A percentile compares a stretch with the other conserved stretches of the same genome.
These are phyloP conservation scores for Tephrocybe sp. DNA, from an alignment of 768 basidiomycete genomes.

Conservation along the genomic window DNA sequence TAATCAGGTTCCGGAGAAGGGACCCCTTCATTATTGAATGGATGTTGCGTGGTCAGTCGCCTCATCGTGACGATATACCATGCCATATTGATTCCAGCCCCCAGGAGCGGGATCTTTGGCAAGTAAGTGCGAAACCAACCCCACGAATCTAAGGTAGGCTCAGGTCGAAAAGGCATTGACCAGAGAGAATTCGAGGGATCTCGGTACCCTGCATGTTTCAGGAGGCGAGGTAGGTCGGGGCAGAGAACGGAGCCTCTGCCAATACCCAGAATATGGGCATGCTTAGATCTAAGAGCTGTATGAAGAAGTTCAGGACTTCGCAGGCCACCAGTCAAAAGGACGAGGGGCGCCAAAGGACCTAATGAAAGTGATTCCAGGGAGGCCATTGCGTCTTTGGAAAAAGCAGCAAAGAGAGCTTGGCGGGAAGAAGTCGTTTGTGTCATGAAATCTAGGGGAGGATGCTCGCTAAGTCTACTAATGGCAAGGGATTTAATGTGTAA, in stretches of 20 bases:
- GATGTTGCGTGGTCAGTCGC: conserved; percentile 33
- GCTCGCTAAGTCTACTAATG: background rate
- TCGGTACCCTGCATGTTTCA: conserved; percentile 21
- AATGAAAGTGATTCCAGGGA: conserved; percentile 37
- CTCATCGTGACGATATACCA: conserved; percentile 71
- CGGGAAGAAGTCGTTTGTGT: conserved; percentile 35
- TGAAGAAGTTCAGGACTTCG: conserved; percentile 56
- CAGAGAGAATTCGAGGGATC: conserved; percentile 12
- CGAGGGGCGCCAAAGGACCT: conserved; percentile 44
- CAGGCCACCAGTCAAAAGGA: conserved; percentile 84
- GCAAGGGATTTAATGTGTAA: background rate
- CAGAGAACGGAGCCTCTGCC: conserved; percentile 64
- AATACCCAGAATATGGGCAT: conserved; percentile 78
- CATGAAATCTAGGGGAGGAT: conserved; percentile 47
- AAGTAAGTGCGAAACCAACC: conserved; percentile 31
- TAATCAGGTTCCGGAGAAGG: conserved; percentile 21
- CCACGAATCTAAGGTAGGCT: conserved; percentile 32
- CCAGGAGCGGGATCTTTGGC: conserved; percentile 57
- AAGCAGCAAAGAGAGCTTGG: conserved; percentile 73
- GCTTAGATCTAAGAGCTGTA: conserved; percentile 47
- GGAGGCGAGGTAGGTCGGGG: conserved; percentile 57
- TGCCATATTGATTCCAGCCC: conserved; percentile 60
- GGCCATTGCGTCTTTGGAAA: conserved; percentile 57
- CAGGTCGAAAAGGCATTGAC: conserved; percentile 35
- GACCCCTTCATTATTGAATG: background rate